Evolutionary conservation across 2,329 filamentous ascomycete species (phyloP).

Genomic region (Cercospora zeina): DNA sequence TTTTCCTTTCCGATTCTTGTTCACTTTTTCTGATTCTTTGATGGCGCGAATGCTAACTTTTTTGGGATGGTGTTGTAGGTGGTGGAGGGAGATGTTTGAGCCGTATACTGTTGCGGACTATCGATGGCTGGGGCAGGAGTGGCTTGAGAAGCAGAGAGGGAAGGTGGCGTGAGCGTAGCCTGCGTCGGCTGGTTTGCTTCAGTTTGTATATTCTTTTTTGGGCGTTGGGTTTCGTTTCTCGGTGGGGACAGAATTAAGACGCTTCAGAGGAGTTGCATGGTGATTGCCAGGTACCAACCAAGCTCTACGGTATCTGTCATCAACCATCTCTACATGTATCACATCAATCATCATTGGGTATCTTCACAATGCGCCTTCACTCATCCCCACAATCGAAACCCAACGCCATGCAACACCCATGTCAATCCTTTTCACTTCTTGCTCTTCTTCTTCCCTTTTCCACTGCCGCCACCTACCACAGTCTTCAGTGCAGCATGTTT

Average conservation of each 20-base stretch:
- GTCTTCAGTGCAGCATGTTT: constrained; percentile 50
- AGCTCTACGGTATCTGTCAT: too few species aligned
- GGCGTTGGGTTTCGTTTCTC: too few species aligned
- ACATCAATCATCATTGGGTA: constrained; percentile 1
- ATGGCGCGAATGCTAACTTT: neutral
- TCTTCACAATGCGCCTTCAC: neutral
- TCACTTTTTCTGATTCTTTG: neutral
- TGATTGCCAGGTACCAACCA: too few species aligned
- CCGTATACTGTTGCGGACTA: constrained; percentile 21
- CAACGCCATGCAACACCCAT: constrained; percentile 3
- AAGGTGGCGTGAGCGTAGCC: constrained; percentile 1
- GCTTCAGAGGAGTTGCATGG: too few species aligned
- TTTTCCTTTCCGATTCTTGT: too few species aligned
- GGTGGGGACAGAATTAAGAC: too few species aligned
- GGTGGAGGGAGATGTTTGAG: constrained; percentile 22
- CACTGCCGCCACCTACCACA: constrained; percentile 43
- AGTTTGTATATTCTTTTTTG: too few species aligned
- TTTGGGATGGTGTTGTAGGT: neutral
- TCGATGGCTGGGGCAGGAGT: constrained; percentile 21
- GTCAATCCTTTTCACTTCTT: constrained; percentile 22
- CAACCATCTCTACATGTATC: neutral
- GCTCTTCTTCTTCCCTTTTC: constrained; percentile 35
- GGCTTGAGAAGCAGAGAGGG: constrained; percentile 18
- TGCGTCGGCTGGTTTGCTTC: too few species aligned
- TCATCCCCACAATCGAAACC: neutral